Base-by-base conservation (phyloP, 345 rosid genomes). In the Hibiscus trionum region DNA sequence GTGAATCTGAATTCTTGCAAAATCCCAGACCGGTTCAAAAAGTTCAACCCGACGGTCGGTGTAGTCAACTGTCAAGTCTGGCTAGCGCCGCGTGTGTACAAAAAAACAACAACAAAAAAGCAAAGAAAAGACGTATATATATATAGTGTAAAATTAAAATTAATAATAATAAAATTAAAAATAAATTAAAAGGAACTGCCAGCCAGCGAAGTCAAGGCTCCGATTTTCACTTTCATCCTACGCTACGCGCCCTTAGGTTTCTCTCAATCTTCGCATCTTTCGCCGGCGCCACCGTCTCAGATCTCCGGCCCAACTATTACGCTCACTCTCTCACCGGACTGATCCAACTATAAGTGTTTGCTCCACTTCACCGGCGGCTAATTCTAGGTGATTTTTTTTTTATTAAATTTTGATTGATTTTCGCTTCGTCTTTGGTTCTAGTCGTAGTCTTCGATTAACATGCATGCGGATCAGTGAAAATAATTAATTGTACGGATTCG, bases 201-300 rank as follows among this genome's bases (percentile, higher is more conserved):
- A 58, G 26, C 71, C 44, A 58, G 2, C 67, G 19, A 31, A 60
- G 67, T 62, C 46, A 68, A 72, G 63, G n/a, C 39, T 21, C n/a
- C 53, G 31, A 11, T 9, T 55, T 21, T 55, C 46, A 5, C 39
- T 47, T 63, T 60, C 61, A 52, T 75, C 76, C 71, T 73, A 56
- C 33, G 61, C 61, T 10, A 24, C 76, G 72, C 77, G 17, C 66
- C 69, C 24, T 56, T 37, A 6, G 14, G n/a, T 7, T 35, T 70
- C 37, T 59, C 78, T 64, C 81, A 78, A 73, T 75, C 77, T 70
- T 77, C 84, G 84, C 83, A 76, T 73, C 75, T 63, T 56, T 70
- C 73, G 65, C 64, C 56, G 77, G 63, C 68, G 64, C 16, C 72
- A 3, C n/a, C 53, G 49, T 59, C 37, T 58, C 39, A 57, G 77